Base-by-base conservation (phyloP, 345 rosid genomes). In the Bruguiera gymnorhiza region DNA sequence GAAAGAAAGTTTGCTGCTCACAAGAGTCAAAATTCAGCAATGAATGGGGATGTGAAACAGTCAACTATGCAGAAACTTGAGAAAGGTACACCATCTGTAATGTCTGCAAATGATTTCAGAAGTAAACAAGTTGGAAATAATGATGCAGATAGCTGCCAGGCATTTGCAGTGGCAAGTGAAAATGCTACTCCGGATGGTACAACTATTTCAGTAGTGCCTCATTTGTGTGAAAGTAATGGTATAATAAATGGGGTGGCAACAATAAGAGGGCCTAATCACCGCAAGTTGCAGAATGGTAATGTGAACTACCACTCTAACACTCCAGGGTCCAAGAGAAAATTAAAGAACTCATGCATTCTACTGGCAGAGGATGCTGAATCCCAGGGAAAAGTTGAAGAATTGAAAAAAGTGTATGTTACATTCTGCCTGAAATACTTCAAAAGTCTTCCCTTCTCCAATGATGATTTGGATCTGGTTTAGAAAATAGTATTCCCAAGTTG, bases 341-440 rank as follows among this genome's bases (percentile, higher is more conserved):
- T 67, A 61, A 75, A 79, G 50, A 80, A 76, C 6, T 68, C 81
- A 66, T 85, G 87, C 83, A 76, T 81, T 78, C 84, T 92, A 81
- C 78, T 89, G 32, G 82, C 87, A 52, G 85, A 81, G 68, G 93
- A 96, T 72, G 67, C 77, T 72, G 79, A 81, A 70, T 89, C 91
- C 73, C 82, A 24, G 57, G 82, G 75, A 21, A 79, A 87, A 80
- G 81, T 90, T 68, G 80, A 86, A 84, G 86, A 84, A 60, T 74
- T 90, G 67, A 88, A 92, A 81, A 85, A 88, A 80, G 78, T 70
- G 99, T 96, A 92, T 34, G 90, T 75, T 5, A 3, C 55, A 55
- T 74, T 76, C 63, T 76, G 67, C 63, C 60, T 64, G n/a, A 50
- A 32, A 16, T 69, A 26, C 65, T 66, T 72, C 30, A 57, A 34